Evolutionary conservation across 2,329 filamentous ascomycete genomes (phyloP), one percentile per base, ranked within the genome.

Genomic region (Apiospora arundinis): DNA sequence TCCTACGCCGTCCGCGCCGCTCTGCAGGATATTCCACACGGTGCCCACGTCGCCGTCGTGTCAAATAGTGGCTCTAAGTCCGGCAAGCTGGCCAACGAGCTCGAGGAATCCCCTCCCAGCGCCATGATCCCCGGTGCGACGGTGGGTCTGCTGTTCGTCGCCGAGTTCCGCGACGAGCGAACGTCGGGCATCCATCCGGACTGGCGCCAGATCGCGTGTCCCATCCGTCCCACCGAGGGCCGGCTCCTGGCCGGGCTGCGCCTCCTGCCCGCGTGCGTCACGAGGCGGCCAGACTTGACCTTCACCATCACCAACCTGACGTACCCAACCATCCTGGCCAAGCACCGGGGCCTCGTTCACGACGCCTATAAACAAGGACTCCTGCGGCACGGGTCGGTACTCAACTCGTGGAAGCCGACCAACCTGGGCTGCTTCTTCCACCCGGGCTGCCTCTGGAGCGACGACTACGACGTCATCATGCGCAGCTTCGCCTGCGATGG

Each of bases 361-460:
- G 21, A 72, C 25, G 45, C 68, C 25, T 63, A 23, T 3, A n/a
- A n/a, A 18, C 32, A 23, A 4, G 28, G 66, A 2, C 49, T 67
- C 1, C 48, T 72, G 14, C 25, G 21, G n/a, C 28, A 72, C 60
- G 71, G 70, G 21, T 28, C 52, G 1, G 67, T 72, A 45, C 46
- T 67, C 12, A 69, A 71, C 45, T 71, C 67, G 45, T 71, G 72
- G 72, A 73, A 71, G 70, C 52, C 70, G 4, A 71, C 72, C 11
- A 68, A 73, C 40, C 68, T 73, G 4, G 70, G 70, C 25, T 73
- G 72, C 63, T 73, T 56, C 49, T 71, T 69, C 44, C 72, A 71
- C 48, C 70, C 46, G 28, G 70, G 67, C 23, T 40, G 56, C n/a
- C 12, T 71, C 18, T 73, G 65, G 18, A 21, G 23, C 28, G 18